Evolutionary conservation across 2,329 filamentous ascomycete species (phyloP).

Genomic region (Pseudovirgaria hyperparasitica): DNA sequence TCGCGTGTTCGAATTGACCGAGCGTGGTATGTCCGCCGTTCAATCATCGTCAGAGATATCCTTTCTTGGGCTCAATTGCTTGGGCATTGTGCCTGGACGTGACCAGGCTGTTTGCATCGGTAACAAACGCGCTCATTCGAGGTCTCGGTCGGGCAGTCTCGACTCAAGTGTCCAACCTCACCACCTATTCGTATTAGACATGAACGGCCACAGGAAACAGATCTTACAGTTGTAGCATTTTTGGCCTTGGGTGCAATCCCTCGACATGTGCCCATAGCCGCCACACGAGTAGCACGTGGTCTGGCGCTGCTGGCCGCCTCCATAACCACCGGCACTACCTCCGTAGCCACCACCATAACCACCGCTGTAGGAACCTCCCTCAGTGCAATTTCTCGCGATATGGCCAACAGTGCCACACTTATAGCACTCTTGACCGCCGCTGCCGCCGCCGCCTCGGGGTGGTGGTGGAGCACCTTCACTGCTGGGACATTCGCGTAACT

Average conservation of each 20-base stretch:
- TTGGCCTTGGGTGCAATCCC: constrained; percentile 96
- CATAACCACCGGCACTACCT: constrained; percentile 30
- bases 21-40: no score
- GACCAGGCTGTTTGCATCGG: constrained; percentile 79
- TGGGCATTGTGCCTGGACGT: constrained; percentile 90
- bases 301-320: constrained; percentile 40
- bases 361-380: constrained; percentile 40
- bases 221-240: constrained; percentile 96
- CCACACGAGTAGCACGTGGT: constrained; percentile 94
- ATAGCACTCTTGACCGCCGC: constrained; percentile 62
- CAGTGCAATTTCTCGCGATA: constrained; percentile 83
- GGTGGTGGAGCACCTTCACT: constrained; percentile 38
- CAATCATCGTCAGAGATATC: no score
- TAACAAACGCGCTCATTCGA: constrained; percentile 94
- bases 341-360: constrained; percentile 33
- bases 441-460: constrained; percentile 34
- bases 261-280: constrained; percentile 91
- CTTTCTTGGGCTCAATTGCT: no score
- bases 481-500: constrained; percentile 69
- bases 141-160: constrained; percentile 91
- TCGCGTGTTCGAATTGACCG: no score
- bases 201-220: constrained; percentile 12
- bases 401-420: constrained; percentile 96
- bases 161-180: constrained; percentile 87
- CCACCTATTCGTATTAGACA: constrained; percentile 42